phyloP scores from a whole-genome alignment of 768 basidiomycete species.

The Mycena pura region DNA sequence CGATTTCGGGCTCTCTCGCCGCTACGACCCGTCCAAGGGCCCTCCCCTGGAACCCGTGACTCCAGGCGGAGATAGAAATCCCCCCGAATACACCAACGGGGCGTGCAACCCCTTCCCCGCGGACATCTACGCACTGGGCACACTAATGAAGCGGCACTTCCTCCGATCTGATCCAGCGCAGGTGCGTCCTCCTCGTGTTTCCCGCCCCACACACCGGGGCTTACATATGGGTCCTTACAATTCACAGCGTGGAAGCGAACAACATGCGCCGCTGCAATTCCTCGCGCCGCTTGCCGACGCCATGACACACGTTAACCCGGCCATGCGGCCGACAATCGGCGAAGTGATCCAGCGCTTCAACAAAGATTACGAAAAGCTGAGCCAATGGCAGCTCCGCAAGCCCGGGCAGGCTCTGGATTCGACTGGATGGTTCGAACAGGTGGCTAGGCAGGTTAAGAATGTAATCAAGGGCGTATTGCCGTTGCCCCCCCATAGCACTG shows the following conservation, averaged over 20 bases:
- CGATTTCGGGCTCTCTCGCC: conserved; percentile 29
- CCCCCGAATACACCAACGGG: conserved; percentile 36
- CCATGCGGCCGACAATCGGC: conserved; percentile 36
- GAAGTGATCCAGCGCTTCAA: conserved; percentile 33
- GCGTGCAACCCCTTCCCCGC: conserved; percentile 40
- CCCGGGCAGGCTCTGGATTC: conserved; percentile 22
- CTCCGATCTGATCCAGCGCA: conserved; percentile 20
- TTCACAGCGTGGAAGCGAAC: conserved; percentile 4
- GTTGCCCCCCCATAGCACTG: background rate
- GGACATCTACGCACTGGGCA: conserved; percentile 41
- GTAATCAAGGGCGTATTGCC: conserved; percentile 11
- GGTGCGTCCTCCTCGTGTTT: background rate
- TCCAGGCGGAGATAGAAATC: conserved; percentile 16
- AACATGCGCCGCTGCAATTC: conserved; percentile 32
- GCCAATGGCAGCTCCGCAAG: conserved; percentile 30
- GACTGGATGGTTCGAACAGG: conserved; percentile 20
- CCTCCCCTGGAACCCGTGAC: conserved; percentile 24
- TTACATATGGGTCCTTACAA: too few species aligned
- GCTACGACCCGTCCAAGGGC: conserved; percentile 20
- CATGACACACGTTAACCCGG: conserved; percentile 38
- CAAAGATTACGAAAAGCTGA: conserved; percentile 20
- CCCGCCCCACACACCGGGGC: too few species aligned
- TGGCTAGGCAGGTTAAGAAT: conserved; percentile 5
- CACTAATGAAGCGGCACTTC: conserved; percentile 34
- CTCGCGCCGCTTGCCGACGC: conserved; percentile 32